Evolutionary conservation across 768 basidiomycete genomes (phyloP).

Genomic region (Suillus americanus): DNA sequence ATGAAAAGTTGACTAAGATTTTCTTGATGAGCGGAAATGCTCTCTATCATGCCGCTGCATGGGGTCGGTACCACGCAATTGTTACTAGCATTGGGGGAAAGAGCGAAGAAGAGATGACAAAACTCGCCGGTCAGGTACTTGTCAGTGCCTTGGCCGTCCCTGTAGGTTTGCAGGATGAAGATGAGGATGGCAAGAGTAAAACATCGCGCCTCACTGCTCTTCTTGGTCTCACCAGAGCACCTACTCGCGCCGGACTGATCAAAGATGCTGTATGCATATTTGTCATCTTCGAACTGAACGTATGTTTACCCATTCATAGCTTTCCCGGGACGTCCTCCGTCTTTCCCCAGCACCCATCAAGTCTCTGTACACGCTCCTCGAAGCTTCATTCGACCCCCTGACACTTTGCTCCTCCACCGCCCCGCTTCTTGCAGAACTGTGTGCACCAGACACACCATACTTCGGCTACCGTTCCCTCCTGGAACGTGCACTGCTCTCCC

Average conservation of each 20-base stretch:
- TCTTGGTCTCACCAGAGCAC: slow-evolving; percentile 79
- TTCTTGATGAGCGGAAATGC: slow-evolving; percentile 95
- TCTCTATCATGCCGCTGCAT: slow-evolving; percentile 95
- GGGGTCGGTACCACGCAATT: slow-evolving; percentile 81
- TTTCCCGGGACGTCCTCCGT: slow-evolving; percentile 80
- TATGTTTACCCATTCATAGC: slow-evolving; percentile 40
- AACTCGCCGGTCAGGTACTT: slow-evolving; percentile 88
- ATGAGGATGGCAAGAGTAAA: slow-evolving; percentile 59
- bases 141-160: slow-evolving; percentile 93
- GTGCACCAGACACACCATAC: slow-evolving; percentile 46
- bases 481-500: slow-evolving; percentile 87
- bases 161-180: slow-evolving; percentile 60
- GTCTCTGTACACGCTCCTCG: slow-evolving; percentile 82
- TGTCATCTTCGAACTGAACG: slow-evolving; percentile 11
- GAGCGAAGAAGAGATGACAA: slow-evolving; percentile 72
- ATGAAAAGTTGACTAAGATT: slow-evolving; percentile 95
- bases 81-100: slow-evolving; percentile 72
- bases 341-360: slow-evolving; percentile 74
- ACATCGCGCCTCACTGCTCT: slow-evolving; percentile 80
- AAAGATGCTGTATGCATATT: slow-evolving; percentile 66
- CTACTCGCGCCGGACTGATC: slow-evolving; percentile 83
- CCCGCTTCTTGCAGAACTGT: slow-evolving; percentile 69
- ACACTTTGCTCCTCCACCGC: slow-evolving; percentile 77
- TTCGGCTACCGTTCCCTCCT: slow-evolving; percentile 87
- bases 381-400: slow-evolving; percentile 91